These are phyloP conservation scores for Phialophora verrucosa DNA, from an alignment of 2,329 filamentous ascomycete species.

Conservation along the genomic window DNA sequence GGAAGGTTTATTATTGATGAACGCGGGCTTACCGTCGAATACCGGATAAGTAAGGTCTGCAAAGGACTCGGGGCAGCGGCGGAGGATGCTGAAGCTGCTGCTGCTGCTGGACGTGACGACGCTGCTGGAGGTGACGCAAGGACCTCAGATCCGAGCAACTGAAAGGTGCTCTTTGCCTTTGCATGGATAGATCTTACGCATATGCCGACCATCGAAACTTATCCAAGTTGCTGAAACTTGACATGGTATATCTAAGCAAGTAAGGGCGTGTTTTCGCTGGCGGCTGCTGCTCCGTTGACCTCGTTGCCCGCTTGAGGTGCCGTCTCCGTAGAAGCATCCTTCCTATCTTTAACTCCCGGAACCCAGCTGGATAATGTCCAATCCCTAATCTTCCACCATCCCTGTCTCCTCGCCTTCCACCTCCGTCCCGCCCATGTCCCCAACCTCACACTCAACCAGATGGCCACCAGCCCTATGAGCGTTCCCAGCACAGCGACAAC, in stretches of 20 bases:
- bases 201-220: background rate
- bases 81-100: background rate
- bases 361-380: slow-evolving; percentile 16
- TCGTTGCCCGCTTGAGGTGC: background rate
- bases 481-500: slow-evolving; percentile 44
- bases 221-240: background rate
- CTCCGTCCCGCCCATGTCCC: slow-evolving; percentile 45
- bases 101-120: background rate
- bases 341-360: background rate
- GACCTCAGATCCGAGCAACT: background rate
- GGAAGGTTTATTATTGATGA: slow-evolving; percentile 47
- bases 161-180: background rate
- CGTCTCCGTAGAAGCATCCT: slow-evolving; percentile 18
- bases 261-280: slow-evolving; percentile 27
- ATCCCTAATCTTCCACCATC: slow-evolving; percentile 37
- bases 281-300: background rate
- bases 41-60: slow-evolving; percentile 46
- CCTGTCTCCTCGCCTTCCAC: slow-evolving; percentile 31
- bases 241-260: slow-evolving; percentile 16
- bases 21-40: slow-evolving; percentile 45
- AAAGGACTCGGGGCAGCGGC: slow-evolving; percentile 16
- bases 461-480: slow-evolving; percentile 65
- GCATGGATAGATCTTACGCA: background rate
- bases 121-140: background rate
- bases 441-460: slow-evolving; percentile 79